These are phyloP conservation scores for Cyclotella cryptica DNA, from an alignment of 108 stramenopile species.

Conservation along the genomic window DNA sequence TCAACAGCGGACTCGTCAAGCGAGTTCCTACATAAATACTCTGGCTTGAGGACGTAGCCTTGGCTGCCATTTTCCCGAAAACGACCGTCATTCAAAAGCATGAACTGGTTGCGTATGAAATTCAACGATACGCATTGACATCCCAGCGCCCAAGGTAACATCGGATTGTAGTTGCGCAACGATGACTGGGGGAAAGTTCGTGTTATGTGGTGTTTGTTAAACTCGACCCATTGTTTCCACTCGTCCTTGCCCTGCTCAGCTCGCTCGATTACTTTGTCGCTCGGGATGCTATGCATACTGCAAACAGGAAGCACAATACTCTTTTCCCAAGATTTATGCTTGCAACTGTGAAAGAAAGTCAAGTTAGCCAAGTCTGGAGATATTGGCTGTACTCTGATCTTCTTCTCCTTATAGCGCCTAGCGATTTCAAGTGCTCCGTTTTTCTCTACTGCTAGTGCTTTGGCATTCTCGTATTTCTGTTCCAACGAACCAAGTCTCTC, in stretches of 20 bases:
- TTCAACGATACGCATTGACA: conserved; percentile 94
- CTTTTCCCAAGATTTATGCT: conserved; percentile 68
- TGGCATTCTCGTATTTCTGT: conserved; percentile 41
- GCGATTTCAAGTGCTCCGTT: conserved; percentile 60
- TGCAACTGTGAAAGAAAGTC: conserved; percentile 68
- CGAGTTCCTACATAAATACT: conserved; percentile 46
- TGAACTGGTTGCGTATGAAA: conserved; percentile 77
- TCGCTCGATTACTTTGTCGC: conserved; percentile 51
- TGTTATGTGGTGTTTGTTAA: conserved; percentile 73
- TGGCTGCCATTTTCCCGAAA: conserved; percentile 91
- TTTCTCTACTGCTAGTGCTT: conserved; percentile 57
- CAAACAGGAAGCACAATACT: conserved; percentile 63
- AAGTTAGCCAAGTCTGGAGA: conserved; percentile 62
- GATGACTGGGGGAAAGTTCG: conserved; percentile 83
- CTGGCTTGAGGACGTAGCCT: conserved; percentile 96
- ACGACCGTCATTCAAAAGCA: conserved; percentile 90
- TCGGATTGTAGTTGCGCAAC: conserved; percentile 86
- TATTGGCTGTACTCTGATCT: conserved; percentile 55
- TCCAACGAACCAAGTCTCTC: conserved; percentile 52
- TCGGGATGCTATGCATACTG: conserved; percentile 74
- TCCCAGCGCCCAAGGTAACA: conserved; percentile 87
- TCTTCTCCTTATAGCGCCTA: conserved; percentile 72
- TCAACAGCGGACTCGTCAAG: conserved; percentile 29
- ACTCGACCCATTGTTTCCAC: conserved; percentile 51
- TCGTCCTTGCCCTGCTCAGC: conserved; percentile 46